phyloP scores from a whole-genome alignment of 2,329 filamentous ascomycete genomes.

The Epicoccum sorghinum region DNA sequence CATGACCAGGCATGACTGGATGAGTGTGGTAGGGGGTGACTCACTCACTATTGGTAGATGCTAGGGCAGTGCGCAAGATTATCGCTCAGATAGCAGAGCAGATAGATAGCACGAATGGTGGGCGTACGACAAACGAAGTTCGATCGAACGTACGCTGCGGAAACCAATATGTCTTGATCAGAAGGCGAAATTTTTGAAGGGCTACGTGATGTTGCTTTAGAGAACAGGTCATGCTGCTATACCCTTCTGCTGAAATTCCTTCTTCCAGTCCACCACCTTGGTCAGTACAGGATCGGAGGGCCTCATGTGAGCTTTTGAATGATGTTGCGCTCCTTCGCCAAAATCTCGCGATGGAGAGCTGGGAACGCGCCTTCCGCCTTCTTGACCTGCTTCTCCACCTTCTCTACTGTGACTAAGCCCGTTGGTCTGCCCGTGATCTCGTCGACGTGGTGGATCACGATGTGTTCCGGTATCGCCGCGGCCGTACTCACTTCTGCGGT shows the following conservation, averaged over 20 bases:
- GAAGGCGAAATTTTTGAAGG: neutral
- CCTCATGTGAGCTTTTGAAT: neutral
- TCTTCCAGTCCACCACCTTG: conserved; percentile 6
- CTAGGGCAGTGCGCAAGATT: too few relatives aligned
- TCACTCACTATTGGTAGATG: too few relatives aligned
- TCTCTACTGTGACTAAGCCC: conserved; percentile 7
- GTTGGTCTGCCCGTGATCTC: conserved; percentile 8
- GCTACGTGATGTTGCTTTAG: neutral
- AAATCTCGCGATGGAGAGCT: neutral
- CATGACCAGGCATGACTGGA: too few relatives aligned
- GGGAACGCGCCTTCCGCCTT: conserved; percentile 1
- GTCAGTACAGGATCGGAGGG: neutral
- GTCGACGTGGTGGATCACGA: conserved; percentile 15
- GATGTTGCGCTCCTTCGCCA: neutral
- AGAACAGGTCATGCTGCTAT: conserved; percentile 3
- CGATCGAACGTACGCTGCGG: too few relatives aligned
- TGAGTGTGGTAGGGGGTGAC: too few relatives aligned
- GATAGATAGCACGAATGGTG: too few relatives aligned
- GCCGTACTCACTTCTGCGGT: neutral
- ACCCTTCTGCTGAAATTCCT: conserved; percentile 7
- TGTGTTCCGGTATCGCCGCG: neutral
- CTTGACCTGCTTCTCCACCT: neutral
- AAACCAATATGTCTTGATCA: neutral
- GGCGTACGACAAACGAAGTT: too few relatives aligned
- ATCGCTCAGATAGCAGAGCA: too few relatives aligned